phyloP scores from a whole-genome alignment of 192 early-diverging fungal genomes.

The Coemansia aciculifera region DNA sequence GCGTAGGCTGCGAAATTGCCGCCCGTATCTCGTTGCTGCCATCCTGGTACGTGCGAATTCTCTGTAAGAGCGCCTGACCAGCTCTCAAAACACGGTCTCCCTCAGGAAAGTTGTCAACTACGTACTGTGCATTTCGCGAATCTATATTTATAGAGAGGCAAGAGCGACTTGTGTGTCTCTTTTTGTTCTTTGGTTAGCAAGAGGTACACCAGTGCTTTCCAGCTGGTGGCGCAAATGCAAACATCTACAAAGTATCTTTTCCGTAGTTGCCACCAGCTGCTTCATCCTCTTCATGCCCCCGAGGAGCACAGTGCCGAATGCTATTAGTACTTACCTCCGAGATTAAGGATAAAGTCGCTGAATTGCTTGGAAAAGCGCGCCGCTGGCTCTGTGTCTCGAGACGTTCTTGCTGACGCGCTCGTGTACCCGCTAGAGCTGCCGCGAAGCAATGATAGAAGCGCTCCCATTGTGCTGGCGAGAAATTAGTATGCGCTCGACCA shows the following conservation, averaged over 20 bases:
- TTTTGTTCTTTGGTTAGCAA: neutral
- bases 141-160: conserved; percentile 14
- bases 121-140: conserved; percentile 29
- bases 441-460: conserved; percentile 48
- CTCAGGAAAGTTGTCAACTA: conserved; percentile 35
- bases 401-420: conserved; percentile 6
- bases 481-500: neutral
- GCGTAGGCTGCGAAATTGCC: conserved; percentile 83
- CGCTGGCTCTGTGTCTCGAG: conserved; percentile 28
- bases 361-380: conserved; percentile 52
- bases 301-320: neutral
- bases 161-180: neutral
- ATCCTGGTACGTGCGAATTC: conserved; percentile 39
- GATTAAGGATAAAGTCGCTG: conserved; percentile 52
- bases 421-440: conserved; percentile 28
- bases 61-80: conserved; percentile 35
- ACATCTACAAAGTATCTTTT: neutral
- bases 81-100: conserved; percentile 24
- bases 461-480: conserved; percentile 30
- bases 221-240: neutral
- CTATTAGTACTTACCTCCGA: conserved; percentile 34
- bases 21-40: conserved; percentile 45
- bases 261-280: neutral
- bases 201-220: neutral
- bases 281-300: neutral